Conservation (phyloP, 257 asterid genomes). For the Gardenia jasminoides region DNA sequence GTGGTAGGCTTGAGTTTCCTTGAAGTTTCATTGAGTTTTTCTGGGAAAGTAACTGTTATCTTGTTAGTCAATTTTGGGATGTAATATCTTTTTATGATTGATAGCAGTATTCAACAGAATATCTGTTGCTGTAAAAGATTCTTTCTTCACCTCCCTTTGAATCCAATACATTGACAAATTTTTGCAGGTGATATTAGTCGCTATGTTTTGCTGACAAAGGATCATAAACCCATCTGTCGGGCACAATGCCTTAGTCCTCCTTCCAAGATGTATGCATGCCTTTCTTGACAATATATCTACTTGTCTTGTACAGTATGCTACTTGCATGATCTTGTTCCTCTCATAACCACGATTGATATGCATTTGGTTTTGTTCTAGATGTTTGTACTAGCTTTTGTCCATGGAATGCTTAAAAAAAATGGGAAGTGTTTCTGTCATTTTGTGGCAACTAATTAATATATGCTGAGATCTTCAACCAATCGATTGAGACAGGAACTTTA, state of each 20-base stretch:
- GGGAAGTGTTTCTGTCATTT: background rate
- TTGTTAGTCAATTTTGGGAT: background rate
- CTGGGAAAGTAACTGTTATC: background rate
- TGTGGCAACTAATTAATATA: background rate
- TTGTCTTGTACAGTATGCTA: background rate
- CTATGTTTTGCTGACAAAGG: constrained; percentile 46
- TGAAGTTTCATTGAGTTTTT: background rate
- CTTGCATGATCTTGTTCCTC: background rate
- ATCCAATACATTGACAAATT: constrained; percentile 1
- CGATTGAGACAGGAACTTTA: background rate
- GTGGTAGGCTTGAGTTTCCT: background rate
- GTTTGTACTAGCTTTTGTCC: background rate
- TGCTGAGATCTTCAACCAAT: background rate
- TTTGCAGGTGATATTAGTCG: constrained; percentile 41
- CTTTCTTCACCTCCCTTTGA: background rate
- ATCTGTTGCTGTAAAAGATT: background rate
- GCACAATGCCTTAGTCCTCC: constrained; percentile 49
- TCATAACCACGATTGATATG: background rate
- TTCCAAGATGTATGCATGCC: constrained; percentile 43
- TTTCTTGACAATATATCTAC: constrained; percentile 8
- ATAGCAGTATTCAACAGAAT: background rate
- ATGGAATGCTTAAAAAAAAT: background rate
- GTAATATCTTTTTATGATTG: background rate
- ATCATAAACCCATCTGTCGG: constrained; percentile 42
- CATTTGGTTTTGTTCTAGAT: background rate